phyloP scores from a whole-genome alignment of 345 rosid species.

The Zanthoxylum bungeanum region DNA sequence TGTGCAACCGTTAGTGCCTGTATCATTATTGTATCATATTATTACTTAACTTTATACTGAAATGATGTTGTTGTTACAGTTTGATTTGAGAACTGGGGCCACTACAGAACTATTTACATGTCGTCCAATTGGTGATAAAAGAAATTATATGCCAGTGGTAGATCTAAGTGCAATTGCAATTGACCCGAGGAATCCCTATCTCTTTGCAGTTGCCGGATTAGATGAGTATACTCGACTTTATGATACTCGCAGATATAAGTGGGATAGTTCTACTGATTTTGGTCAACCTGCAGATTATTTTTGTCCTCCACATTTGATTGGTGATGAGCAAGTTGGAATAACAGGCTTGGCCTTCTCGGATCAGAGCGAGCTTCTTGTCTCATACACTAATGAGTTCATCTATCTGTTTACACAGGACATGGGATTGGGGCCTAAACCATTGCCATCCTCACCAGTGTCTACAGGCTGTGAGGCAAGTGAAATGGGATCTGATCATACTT shows the following conservation, averaged over 20 bases:
- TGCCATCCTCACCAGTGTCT: conserved; percentile 30
- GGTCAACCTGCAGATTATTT: conserved; percentile 59
- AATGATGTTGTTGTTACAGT: conserved; percentile 46
- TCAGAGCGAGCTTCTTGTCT: conserved; percentile 86
- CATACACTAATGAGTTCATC: conserved; percentile 70
- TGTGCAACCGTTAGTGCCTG: too few species aligned
- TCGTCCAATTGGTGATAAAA: conserved; percentile 31
- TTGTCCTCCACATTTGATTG: conserved; percentile 72
- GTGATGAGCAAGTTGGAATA: conserved; percentile 56
- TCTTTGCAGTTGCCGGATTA: conserved; percentile 74
- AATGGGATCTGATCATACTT: conserved; percentile 16
- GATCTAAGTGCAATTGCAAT: conserved; percentile 71
- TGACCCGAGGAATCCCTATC: conserved; percentile 75
- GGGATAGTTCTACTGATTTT: conserved; percentile 52
- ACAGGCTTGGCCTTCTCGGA: conserved; percentile 90
- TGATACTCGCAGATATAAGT: conserved; percentile 68
- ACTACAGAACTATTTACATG: conserved; percentile 78
- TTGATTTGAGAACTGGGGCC: conserved; percentile 69
- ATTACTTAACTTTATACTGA: conserved; percentile 1
- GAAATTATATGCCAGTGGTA: conserved; percentile 33
- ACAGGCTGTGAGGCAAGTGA: conserved; percentile 32
- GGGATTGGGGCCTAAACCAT: conserved; percentile 70
- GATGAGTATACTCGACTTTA: conserved; percentile 82
- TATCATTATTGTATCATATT: too few species aligned
- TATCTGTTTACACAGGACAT: conserved; percentile 69